phyloP scores from a whole-genome alignment of 2,329 filamentous ascomycete species.

The Fusarium luffae region DNA sequence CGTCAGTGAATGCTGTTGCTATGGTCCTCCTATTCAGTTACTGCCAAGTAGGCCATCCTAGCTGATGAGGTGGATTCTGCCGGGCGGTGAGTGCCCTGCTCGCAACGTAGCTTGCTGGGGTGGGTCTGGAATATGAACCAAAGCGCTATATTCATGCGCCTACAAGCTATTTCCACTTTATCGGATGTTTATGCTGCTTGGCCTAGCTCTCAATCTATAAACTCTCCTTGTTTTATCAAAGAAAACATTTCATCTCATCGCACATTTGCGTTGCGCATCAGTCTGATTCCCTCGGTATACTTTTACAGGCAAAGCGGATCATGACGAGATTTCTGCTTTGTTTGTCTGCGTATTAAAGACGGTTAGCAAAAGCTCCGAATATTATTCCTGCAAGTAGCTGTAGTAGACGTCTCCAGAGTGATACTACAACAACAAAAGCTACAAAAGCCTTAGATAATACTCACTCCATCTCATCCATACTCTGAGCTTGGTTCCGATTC shows the following conservation, averaged over 20 bases:
- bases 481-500: conserved; percentile 1
- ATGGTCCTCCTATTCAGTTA: conserved; percentile 45
- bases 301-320: conserved; percentile 16
- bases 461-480: conserved; percentile 17
- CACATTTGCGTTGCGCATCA: conserved; percentile 34
- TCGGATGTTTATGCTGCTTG: conserved; percentile 38
- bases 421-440: conserved; percentile 43
- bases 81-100: conserved; percentile 48
- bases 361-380: conserved; percentile 34
- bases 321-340: conserved; percentile 14
- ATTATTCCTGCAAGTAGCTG: conserved; percentile 45
- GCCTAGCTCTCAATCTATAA: conserved; percentile 40
- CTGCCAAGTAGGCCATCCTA: conserved; percentile 43
- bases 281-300: conserved; percentile 25
- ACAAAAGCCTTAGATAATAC: conserved; percentile 38
- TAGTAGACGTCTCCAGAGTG: conserved; percentile 45
- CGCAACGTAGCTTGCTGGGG: conserved; percentile 16
- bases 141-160: conserved; percentile 38
- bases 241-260: conserved; percentile 37
- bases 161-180: conserved; percentile 40
- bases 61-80: conserved; percentile 50
- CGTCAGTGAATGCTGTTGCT: conserved; percentile 37
- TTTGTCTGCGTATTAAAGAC: conserved; percentile 17
- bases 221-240: conserved; percentile 41
- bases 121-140: conserved; percentile 36